Base-by-base conservation (phyloP, 306 rosid species). In the Fagus sylvatica region DNA sequence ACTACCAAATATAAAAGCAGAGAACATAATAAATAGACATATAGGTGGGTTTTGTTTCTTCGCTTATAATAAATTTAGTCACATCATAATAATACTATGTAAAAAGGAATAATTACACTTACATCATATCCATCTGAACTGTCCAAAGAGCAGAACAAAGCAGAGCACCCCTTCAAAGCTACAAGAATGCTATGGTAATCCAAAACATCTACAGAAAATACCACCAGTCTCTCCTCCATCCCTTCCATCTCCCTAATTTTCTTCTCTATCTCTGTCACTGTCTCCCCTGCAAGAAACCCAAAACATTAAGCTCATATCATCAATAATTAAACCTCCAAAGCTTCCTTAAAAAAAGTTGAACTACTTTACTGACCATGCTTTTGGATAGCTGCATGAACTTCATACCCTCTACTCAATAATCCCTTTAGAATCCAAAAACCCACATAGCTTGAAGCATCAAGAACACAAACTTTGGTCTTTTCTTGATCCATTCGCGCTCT, bases 341-440 rank as follows among this genome's bases (percentile, higher is more conserved):
- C 30, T 17, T 4, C 17, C 7, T 22, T 1, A 36, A 17, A 19
- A 42, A 68, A 11, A 12, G 19, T 42, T 19, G 30, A 67, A 59
- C 28, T 22, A 22, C 28, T 22, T 22, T 53, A n/a, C 75, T 48
- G 61, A 56, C 88, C 85, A 49, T 72, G 75, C 0, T 51, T 77
- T 55, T 83, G 87, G 9, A 83, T 64, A 39, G 83, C 87, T 51
- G 87, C 89, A 69, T 86, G 89, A 75, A 86, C 89, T 70, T 43
- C 40, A 73, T 80, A 86, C n/a, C 89, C 89, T 80, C 53, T 72
- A 33, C 74, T 72, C 37, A 86, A 43, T 60, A 83, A 78, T 73
- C 77, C 87, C 49, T 83, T 83, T 55, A 84, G 77, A 43, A 86
- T 76, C 89, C 89, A 83, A 30, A 86, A 86, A n/a, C 89, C 89